Evolutionary conservation across 2,329 filamentous ascomycete species (phyloP), one percentile per base, ranked within the genome.

Genomic region (Aspergillus melleus): DNA sequence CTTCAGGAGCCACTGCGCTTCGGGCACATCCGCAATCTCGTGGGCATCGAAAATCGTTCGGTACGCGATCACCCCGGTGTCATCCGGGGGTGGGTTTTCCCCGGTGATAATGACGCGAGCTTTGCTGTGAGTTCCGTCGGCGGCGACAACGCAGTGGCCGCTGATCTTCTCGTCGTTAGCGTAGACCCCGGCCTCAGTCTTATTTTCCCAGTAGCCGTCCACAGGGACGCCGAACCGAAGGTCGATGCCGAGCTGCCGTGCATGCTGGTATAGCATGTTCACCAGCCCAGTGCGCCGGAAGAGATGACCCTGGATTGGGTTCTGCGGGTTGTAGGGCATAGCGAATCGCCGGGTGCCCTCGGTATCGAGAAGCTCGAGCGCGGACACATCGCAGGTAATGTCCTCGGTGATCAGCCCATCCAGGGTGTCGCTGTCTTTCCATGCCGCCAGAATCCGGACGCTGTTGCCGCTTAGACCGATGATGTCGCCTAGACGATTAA

Each of bases 171-270:
- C n/a, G 1, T n/a, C 50, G 20, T 50, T 16, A 6, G 51, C 30
- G 9, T 50, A 26, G 2, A 60, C 54, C 3, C 58, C 58, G 11
- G 58, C 58, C 22, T 49, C 20, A 3, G n/a, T 4, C 19, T 50
- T 54, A n/a, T 14, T 20, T 36, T 60, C 58, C 54, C 54, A 60
- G 50, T 54, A 54, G 10, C 36, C 44, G 8, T 42, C 57, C 5
- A 60, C 54, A 4, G 24, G 10, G 5, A 22, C 20, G 1, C 49
- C 51, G 12, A 57, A 26, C 8, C 50, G 54, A 26, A 60, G 16
- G 12, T 60, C 58, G n/a, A 60, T 42, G 14, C 52, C 58, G 6
- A 57, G 49, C 2, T 9, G 10, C 6, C 10, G 24, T 16, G 46
- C 49, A 24, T 60, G 26, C 19, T 54, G 44, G 46, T 54, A 57